Evolutionary conservation across 768 basidiomycete species (phyloP).

Genomic region (Megacollybia marginata): DNA sequence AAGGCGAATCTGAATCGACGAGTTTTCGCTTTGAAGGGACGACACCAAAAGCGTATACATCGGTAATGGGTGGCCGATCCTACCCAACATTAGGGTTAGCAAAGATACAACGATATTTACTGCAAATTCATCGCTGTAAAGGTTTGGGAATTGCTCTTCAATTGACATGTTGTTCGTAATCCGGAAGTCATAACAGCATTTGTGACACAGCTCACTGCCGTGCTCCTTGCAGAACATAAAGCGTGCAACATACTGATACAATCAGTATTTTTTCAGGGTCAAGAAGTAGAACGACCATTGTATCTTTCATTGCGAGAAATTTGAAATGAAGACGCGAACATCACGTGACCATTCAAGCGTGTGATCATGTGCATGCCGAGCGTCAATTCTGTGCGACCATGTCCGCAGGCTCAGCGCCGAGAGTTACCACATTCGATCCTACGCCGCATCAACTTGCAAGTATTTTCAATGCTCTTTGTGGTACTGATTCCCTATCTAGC

Average conservation of each 20-base stretch:
- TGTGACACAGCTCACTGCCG: not conserved
- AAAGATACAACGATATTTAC: not conserved
- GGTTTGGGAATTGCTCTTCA: not conserved
- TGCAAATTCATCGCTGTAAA: not conserved
- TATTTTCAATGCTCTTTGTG: not conserved
- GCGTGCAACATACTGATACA: not conserved
- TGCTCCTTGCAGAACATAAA: not conserved
- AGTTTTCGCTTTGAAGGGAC: not conserved
- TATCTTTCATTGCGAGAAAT: too few species aligned
- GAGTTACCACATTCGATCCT: not conserved
- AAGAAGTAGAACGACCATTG: too few species aligned
- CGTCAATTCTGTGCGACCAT: not conserved
- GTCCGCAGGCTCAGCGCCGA: not conserved
- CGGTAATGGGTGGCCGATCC: not conserved
- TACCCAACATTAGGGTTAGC: not conserved
- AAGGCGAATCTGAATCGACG: not conserved
- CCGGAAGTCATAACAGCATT: not conserved
- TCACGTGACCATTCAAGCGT: not conserved
- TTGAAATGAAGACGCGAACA: too few species aligned
- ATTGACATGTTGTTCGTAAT: not conserved
- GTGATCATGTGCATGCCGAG: not conserved
- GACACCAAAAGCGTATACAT: not conserved
- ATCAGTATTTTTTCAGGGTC: too few species aligned
- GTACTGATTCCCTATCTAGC: conserved; percentile 26
- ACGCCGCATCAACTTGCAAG: not conserved